Evolutionary conservation across 83 land plant species (phyloP), one percentile per base, ranked within the genome.

Genomic region (Diphasiastrum complanatum): DNA sequence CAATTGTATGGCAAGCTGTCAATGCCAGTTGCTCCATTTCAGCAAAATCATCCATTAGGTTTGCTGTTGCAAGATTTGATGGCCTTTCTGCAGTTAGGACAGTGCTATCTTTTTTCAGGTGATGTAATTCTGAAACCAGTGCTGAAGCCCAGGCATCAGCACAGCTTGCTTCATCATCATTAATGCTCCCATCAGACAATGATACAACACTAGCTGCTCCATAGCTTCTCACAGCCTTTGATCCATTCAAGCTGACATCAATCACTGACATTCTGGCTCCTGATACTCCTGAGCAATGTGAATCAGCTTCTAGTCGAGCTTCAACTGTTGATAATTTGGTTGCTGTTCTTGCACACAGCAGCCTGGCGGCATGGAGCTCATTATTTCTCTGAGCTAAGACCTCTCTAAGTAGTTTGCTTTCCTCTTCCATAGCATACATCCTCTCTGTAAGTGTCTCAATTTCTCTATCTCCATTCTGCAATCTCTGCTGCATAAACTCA

Each of bases 141-240:
- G 43, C 43, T 8, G 43, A 38, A 8, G 43, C 43, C 43, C 43
- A 38, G 43, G 43, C 43, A 38, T 54, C 58, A 18, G 58, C 58
- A 54, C 58, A 25, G 33, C 58, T 54, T 6, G 25, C 58, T 54
- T 54, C 58, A 54, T 54, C 58, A 28, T 54, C 58, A 14, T 14
- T 20, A 20, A 19, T 49, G 19, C 20, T 19, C 14, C 25, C 14
- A 28, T 54, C 58, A 11, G 58, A 54, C 36, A 28, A 14, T n/a
- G 58, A 18, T 5, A 54, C 58, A 28, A 54, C 34, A n/a, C 58
- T 54, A 11, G 52, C 12, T 38, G 43, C 14, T 8, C 14, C 12
- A 19, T 14, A 6, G 6, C 36, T 28, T 23, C 33, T 54, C 58
- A 22, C 16, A 5, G 6, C 25, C 29, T 8, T 10, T 49, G 52